These are phyloP conservation scores for Exsudoporus frostii DNA, from an alignment of 768 basidiomycete genomes.

Conservation along the genomic window DNA sequence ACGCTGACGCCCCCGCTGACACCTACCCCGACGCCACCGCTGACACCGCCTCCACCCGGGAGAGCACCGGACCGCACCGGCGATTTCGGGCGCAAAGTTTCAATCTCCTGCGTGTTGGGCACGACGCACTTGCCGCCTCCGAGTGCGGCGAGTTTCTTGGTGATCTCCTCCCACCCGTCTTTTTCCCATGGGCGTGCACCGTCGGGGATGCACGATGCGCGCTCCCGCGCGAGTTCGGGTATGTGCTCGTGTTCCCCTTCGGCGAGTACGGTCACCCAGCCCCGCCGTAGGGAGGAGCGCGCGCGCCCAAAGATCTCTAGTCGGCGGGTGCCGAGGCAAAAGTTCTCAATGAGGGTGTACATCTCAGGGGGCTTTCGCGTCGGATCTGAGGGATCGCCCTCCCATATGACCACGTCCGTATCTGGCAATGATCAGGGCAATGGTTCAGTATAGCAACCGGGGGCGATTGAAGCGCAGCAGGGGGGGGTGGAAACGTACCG, in stretches of 20 bases:
- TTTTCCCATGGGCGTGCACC: conserved; percentile 50
- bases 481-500: conserved; percentile 45
- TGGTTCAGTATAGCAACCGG: background rate
- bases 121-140: conserved; percentile 59
- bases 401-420: conserved; percentile 97
- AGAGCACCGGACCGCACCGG: conserved; percentile 50
- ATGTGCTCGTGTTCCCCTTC: conserved; percentile 59
- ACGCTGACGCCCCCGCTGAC: conserved; percentile 22
- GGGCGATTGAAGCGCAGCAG: background rate
- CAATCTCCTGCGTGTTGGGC: conserved; percentile 76
- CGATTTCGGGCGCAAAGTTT: conserved; percentile 81
- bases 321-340: conserved; percentile 89
- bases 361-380: conserved; percentile 91
- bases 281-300: conserved; percentile 67
- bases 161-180: conserved; percentile 62
- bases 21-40: conserved; percentile 22
- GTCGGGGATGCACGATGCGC: conserved; percentile 27
- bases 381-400: conserved; percentile 83
- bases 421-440: conserved; percentile 42
- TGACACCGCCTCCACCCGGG: conserved; percentile 25
- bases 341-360: conserved; percentile 95
- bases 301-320: conserved; percentile 84
- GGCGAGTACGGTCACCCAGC: conserved; percentile 87
- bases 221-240: conserved; percentile 33
- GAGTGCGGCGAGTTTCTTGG: conserved; percentile 46